Base-by-base conservation (phyloP, 768 basidiomycete genomes). In the Amanita jacksonii region DNA sequence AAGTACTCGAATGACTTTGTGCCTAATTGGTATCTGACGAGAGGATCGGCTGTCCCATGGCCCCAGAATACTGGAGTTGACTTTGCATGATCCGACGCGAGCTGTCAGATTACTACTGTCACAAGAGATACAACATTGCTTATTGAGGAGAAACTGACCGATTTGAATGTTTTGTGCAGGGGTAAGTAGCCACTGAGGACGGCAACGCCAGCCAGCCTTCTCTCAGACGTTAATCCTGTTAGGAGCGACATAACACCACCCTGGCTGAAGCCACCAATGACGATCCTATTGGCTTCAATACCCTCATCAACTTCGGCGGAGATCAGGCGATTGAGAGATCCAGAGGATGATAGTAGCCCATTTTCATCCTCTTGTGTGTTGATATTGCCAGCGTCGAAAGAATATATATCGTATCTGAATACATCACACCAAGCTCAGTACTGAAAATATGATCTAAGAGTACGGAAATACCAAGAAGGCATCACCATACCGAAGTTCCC, bases 231-330 rank as follows among this genome's bases (percentile, higher is more conserved):
- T 45, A 93, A 64, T 6, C 79, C 88, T 3, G 79, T 77, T 38
- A 92, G 63, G 13, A 91, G 66, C 7, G 79, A 72, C 69, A 93
- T 81, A 19, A 81, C 76, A 31, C 70, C 86, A 28, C 88, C 91
- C 59, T 94, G 91, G 49, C 80, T 84, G 65, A 93, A 94, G 7
- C 92, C 92, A 28, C 88, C 90, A 19, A 97, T 61, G 25, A 94
- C 73, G 53, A 94, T 84, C 40, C 84, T 76, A 43, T 70, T 68
- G 20, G 81, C 64, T 7, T 77, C 70, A 41, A 83, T 76, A 24
- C 86, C 86, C 6, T 70, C 68, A 36, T 79, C 77, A 16, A 92
- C 68, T 61, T 97, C 92, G 2, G 71, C 68, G 9, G 75, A 68
- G 55, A 98, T 80, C 51, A 93, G 65, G 46, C 72, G 62, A 53